Evolutionary conservation across 768 basidiomycete genomes (phyloP), one percentile per base, ranked within the genome.

Genomic region (Hortiboletus campestris): DNA sequence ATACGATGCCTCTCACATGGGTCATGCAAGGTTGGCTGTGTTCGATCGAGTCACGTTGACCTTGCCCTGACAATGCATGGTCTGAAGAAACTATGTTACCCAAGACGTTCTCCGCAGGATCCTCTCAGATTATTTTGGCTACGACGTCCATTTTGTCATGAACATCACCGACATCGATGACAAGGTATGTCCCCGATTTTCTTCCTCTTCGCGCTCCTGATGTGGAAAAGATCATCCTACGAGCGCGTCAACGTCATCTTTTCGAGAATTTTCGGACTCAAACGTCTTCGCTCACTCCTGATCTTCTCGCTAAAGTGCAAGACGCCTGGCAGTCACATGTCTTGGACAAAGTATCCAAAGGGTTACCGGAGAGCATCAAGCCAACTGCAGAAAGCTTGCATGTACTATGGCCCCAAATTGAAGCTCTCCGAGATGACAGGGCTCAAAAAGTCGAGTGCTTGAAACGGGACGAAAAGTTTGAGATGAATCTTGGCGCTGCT

Each of bases 111-210:
- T 67, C 4, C 65, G 66, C n/a, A 69, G 97, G 46, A 91, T 99
- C 49, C 78, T 98, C 78, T 80, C 87, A 1, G 94, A 98, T 75
- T 98, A 96, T 74, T 98, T 98, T 74, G 90, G 91, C 25, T 98
- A 95, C 66, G 91, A 98, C 68, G 89, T 99, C 53, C 93, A 98
- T 70, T 97, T 98, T 67, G 96, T 98, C 43, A 97, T 97, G 94
- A 99, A 99, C 72, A 84, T 99, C 63, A 99, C 97, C 6, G 96
- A 99, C 72, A 97, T 99, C 58, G 97, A 99, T 67, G 97, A 98
- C 81, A 99, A 99, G 84, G 96, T 91, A 56, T 50, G 76, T 56
- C 17, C 19, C 39, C 45, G 6, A n/a, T 46, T 46, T 48, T 38
- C 22, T 41, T 53, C 43, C 1, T 50, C 25, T 46, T 45, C 20